phyloP scores from a whole-genome alignment of 257 asterid genomes.

The Forsythia viridissima region DNA sequence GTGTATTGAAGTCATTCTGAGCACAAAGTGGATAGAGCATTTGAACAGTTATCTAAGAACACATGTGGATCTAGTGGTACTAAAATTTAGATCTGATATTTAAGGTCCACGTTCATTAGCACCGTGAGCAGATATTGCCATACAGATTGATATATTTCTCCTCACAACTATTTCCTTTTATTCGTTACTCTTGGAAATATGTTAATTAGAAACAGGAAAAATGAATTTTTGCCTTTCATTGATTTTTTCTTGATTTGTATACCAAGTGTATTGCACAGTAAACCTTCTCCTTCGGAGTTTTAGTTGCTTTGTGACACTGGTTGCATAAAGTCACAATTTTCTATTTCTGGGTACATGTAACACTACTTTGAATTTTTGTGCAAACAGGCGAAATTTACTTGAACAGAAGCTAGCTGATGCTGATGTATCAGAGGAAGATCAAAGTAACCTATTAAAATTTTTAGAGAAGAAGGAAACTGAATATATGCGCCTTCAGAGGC shows the following conservation, averaged over 20 bases:
- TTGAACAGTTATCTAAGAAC: constrained; percentile 1
- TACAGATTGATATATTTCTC: constrained; percentile 1
- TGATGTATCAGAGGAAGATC: constrained; percentile 99
- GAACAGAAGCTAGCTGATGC: constrained; percentile 97
- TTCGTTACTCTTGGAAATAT: background rate
- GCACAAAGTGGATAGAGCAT: background rate
- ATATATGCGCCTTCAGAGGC: constrained; percentile 98
- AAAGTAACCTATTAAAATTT: constrained; percentile 76
- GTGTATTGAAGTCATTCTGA: too few species aligned
- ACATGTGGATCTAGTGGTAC: constrained; percentile 4
- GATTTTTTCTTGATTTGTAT: background rate
- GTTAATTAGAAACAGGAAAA: background rate
- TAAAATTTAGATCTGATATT: background rate
- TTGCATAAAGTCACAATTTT: constrained; percentile 18
- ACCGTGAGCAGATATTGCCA: background rate
- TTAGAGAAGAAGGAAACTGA: constrained; percentile 97
- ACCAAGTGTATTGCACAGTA: background rate
- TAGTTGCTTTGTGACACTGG: constrained; percentile 7
- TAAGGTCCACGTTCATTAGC: constrained; percentile 1
- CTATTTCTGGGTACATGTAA: constrained; percentile 5
- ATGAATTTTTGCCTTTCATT: background rate
- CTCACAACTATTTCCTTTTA: constrained; percentile 1
- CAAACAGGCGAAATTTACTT: constrained; percentile 75
- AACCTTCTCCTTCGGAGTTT: background rate
- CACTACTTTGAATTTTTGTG: constrained; percentile 18